Evolutionary conservation across 495 filamentous ascomycete genomes (phyloP), one percentile per base, ranked within the genome.

Genomic region (Lophium mytilinum): DNA sequence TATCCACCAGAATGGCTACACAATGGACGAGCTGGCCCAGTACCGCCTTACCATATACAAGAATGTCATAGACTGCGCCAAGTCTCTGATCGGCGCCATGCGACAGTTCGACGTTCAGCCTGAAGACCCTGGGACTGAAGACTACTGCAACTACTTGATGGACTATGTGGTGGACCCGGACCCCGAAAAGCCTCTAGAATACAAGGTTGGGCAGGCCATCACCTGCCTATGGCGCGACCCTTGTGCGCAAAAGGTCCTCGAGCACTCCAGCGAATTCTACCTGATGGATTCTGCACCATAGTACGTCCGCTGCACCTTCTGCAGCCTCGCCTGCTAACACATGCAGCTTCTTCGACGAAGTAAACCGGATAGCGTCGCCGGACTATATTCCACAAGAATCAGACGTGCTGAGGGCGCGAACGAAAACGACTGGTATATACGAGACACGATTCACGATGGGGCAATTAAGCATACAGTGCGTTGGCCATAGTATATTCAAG

Each of bases 341-440:
- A 53, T 24, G 19, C 50, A 97, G 92, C 73, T 97, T 98, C 75
- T 96, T 98, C 70, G 88, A 96, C 37, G 88, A 96, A 70, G 89
- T 89, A 19, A 77, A 78, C 58, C 81, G 93, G 69, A 98, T 98
- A 76, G 80, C 88, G n/a, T 73, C 81, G 14, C 76, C 80, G 11
- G 86, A 93, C 47, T 98, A 96, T 65, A 88, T 89, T 39, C 93
- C 93, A 0, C 85, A 83, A 56, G 93, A 96, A 66, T 83, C 89
- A 65, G 93, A 97, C 70, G 92, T 98, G 36, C 80, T 98, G 37
- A 85, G 93, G 64, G 93, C 93, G 42, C 75, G 93, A 80, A 97
- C 93, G 30, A 98, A 98, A 75, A 98, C 93, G n/a, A 98, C 93
- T 0, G 93, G 93, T 78, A 98, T 98, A 60, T 98, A 96, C 70